Evolutionary conservation across 441 rosid species (phyloP).

Genomic region (Mallotus repandus): DNA sequence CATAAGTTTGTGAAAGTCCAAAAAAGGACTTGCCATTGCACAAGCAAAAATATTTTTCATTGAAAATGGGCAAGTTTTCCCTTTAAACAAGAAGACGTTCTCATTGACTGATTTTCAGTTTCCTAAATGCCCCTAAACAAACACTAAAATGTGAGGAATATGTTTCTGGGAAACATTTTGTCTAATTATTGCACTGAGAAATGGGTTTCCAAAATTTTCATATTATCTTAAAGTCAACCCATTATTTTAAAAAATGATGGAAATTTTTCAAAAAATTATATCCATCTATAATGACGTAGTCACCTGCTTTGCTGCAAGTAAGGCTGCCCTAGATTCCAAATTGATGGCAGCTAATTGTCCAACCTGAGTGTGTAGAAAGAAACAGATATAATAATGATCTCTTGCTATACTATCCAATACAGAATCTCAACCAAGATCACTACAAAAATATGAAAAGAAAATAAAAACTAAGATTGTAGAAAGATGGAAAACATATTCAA

Average conservation of each 20-base stretch:
- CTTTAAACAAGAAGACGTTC: not conserved
- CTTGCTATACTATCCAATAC: not conserved
- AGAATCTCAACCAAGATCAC: too few species aligned
- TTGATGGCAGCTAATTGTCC: constrained; percentile 71
- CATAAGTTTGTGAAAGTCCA: not conserved
- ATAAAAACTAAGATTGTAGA: not conserved
- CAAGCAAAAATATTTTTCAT: not conserved
- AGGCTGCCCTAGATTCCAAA: constrained; percentile 77
- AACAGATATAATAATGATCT: not conserved
- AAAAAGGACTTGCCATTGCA: not conserved
- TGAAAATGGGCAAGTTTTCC: not conserved
- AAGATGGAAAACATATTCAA: constrained; percentile 10
- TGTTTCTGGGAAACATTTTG: not conserved
- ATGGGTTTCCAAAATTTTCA: not conserved
- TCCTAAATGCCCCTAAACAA: not conserved
- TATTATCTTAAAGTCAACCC: not conserved
- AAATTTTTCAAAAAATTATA: not conserved
- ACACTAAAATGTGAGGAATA: not conserved
- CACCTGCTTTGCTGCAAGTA: constrained; percentile 90
- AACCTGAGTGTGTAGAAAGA: constrained; percentile 46
- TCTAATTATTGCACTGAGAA: not conserved
- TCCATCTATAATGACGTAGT: constrained; percentile 5
- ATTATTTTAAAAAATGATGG: not conserved
- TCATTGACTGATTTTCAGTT: not conserved
- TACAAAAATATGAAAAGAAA: too few species aligned